These are phyloP conservation scores for Thecaphora thlaspeos DNA, from an alignment of 1,284 basidiomycete species.

Conservation along the genomic window DNA sequence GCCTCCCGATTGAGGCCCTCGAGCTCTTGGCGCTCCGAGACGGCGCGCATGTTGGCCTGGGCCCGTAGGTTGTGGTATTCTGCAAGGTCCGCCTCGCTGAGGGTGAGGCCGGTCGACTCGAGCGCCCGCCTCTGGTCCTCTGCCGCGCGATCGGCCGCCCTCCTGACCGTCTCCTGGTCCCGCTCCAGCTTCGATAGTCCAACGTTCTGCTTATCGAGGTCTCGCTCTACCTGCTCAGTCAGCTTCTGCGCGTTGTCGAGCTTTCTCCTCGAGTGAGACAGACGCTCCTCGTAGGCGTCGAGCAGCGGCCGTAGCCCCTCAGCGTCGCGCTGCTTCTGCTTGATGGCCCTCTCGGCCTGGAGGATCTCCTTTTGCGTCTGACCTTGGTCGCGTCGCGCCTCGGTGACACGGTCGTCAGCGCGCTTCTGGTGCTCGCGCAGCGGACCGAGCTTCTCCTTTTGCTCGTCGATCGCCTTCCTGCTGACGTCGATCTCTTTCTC, in stretches of 20 bases:
- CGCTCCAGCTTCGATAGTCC: conserved; percentile 67
- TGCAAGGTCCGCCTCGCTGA: conserved; percentile 78
- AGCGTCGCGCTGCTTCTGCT: conserved; percentile 28
- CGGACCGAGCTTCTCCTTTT: conserved; percentile 66
- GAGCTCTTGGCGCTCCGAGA: conserved; percentile 81
- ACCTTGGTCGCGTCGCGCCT: conserved; percentile 31
- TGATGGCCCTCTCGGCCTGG: conserved; percentile 33
- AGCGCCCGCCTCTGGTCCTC: conserved; percentile 75
- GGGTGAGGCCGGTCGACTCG: conserved; percentile 68
- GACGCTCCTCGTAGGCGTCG: conserved; percentile 73
- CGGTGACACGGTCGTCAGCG: conserved; percentile 73
- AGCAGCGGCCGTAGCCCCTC: conserved; percentile 43
- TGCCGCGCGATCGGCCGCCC: conserved; percentile 56
- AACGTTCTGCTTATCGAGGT: conserved; percentile 69
- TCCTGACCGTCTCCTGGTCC: conserved; percentile 70
- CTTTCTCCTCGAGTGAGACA: conserved; percentile 79
- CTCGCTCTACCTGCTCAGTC: conserved; percentile 69
- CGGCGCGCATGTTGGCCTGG: conserved; percentile 69
- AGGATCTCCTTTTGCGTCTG: conserved; percentile 39
- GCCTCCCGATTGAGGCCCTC: conserved; percentile 80
- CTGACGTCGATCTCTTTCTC: conserved; percentile 61
- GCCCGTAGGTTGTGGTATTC: conserved; percentile 75
- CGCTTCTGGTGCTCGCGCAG: conserved; percentile 77
- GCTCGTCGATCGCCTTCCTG: conserved; percentile 41
- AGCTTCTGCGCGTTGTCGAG: conserved; percentile 69